Base-by-base conservation (phyloP, 139 green algal species). In the Zygnema cylindricum region DNA sequence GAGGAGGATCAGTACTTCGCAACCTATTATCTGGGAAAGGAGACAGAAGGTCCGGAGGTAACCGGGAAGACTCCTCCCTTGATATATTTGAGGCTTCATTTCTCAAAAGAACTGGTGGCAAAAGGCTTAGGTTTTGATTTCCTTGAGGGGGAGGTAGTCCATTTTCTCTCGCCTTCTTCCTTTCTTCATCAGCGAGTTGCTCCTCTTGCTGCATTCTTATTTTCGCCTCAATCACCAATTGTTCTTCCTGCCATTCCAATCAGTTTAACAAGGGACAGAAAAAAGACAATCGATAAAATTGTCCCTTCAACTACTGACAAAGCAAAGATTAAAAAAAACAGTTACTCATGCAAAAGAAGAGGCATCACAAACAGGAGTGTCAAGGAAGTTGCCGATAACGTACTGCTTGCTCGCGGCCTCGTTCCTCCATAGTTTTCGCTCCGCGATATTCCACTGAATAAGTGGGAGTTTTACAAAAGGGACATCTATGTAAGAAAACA, bases 401-500 rank as follows among this genome's bases (percentile, higher is more conserved):
- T 90, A 90, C 85, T 41, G 49, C 73, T 11, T 69, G 32, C 77
- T 93, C 84, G 32, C 86, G 79, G n/a, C 36, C 76, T 55, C 54
- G 69, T 43, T 93, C 54, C 55, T 93, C 89, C 43, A 41, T 40
- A 36, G 55, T 82, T 71, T 85, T 84, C 21, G 55, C 55, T 1
- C 91, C 91, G 16, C 75, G 43, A 73, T 76, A 93, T 54, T 93
- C 89, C n/a, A 93, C 89, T 21, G 85, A 75, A 63, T 93, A 93
- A 1, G 32, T 69, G 7, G 78, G 42, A 1, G 88, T 43, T 75
- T 93, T 93, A 83, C 91, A 93, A 73, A 93, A 93, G 3, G 91
- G 91, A 54, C 88, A 91, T 43, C 81, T 91, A n/a, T n/a, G n/a
- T n/a, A n/a, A n/a, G n/a, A n/a, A n/a, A n/a, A n/a, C n/a, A n/a